Evolutionary conservation across 352 stramenopile genomes (phyloP), one percentile per base, ranked within the genome.

Genomic region (Globisporangium heterothallicum): DNA sequence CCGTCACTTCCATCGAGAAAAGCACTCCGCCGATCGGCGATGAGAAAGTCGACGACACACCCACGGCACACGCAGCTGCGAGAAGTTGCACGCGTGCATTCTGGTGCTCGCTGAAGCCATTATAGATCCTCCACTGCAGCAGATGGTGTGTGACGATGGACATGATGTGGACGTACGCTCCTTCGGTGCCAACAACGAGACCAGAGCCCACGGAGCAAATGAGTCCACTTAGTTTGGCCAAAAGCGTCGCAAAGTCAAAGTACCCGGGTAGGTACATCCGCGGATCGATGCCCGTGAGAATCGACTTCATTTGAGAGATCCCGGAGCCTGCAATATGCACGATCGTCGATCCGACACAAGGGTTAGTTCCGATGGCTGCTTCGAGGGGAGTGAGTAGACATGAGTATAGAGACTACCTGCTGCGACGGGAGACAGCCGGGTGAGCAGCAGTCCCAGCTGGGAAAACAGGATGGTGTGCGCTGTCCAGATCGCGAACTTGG

Each of bases 91-190:
- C 64, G 58, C 84, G 68, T 14, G 84, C 72, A 40, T 95, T 88
- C 30, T 88, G 69, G 10, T 73, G 75, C n/a, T 76, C 55, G 52
- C 82, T 86, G 52, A 96, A 90, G 18, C 64, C 64, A 7, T 56
- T 42, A 53, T 97, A 98, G 35, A 82, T 55, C 0, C 67, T 63
- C 2, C 78, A 72, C 34, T 79, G 77, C 55, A 98, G 88, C 34
- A 97, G 60, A 40, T 95, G 78, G 58, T 98, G 86, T 21, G 91
- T 93, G 36, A 98, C 73, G 49, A 95, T 95, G 25, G 84, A 94
- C 68, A 94, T 93, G 55, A 97, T 95, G 74, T 98, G 94, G n/a
- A 99, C 95, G 78, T 98, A 99, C 1, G 97, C 95, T 26, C 97
- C 97, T 71, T 99, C 97, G 8, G 97, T 99, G 50, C 97, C 97